phyloP scores from a whole-genome alignment of 1,139 yeast species.

The Saccharomyces hybrid region DNA sequence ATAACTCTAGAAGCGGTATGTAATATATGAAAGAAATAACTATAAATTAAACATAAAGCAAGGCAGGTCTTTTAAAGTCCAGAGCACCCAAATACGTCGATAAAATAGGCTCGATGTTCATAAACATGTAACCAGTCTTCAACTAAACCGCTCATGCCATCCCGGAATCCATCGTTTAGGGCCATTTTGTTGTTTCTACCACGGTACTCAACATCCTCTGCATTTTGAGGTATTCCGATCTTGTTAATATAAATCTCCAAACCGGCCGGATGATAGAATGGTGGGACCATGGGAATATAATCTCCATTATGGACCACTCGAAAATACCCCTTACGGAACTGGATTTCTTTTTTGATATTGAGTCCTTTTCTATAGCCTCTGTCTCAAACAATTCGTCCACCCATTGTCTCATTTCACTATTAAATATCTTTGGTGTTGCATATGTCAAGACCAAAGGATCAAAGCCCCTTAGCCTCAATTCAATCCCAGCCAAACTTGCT shows the following conservation, averaged over 20 bases:
- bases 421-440: conserved; percentile 61
- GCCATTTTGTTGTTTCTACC: conserved; percentile 17
- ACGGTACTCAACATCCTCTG: conserved; percentile 33
- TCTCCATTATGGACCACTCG: conserved; percentile 54
- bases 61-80: conserved; percentile 14
- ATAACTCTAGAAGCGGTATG: neutral
- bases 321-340: conserved; percentile 32
- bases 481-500: conserved; percentile 54
- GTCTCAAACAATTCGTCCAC: conserved; percentile 45
- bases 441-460: conserved; percentile 48
- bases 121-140: conserved; percentile 24
- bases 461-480: conserved; percentile 44
- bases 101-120: conserved; percentile 28
- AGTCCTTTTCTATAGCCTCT: conserved; percentile 21
- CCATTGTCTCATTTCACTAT: conserved; percentile 42
- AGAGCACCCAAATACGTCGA: conserved; percentile 22
- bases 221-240: conserved; percentile 40
- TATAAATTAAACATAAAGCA: neutral
- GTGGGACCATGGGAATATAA: conserved; percentile 52
- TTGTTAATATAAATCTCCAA: conserved; percentile 42
- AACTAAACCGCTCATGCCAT: conserved; percentile 8
- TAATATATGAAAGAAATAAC: neutral
- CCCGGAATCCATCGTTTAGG: conserved; percentile 1
- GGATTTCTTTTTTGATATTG: conserved; percentile 13
- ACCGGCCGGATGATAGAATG: conserved; percentile 44